Conservation (phyloP, 2,329 filamentous ascomycete genomes). For the Cladosporium sp. region DNA sequence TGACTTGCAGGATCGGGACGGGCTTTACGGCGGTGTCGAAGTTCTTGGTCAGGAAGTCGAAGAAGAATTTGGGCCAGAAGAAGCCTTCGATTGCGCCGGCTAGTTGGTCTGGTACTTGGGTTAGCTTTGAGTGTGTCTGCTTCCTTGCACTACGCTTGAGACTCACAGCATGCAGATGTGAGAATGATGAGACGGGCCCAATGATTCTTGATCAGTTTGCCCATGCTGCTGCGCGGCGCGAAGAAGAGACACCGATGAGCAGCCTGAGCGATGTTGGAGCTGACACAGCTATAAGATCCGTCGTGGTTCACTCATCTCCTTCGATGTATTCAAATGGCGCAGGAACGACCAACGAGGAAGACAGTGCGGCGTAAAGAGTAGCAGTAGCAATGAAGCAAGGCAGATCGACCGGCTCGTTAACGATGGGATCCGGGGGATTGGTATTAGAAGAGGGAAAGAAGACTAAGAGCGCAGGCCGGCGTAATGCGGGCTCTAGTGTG, state of each 20-base stretch:
- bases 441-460: slow-evolving; percentile 18
- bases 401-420: slow-evolving; percentile 18
- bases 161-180: slow-evolving; percentile 74
- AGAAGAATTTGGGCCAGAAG: slow-evolving; percentile 99
- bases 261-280: slow-evolving; percentile 10
- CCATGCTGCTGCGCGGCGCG: slow-evolving; percentile 60
- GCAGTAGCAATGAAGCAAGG: neutral
- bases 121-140: neutral
- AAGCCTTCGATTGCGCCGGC: slow-evolving; percentile 79
- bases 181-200: slow-evolving; percentile 94
- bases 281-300: slow-evolving; percentile 10
- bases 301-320: slow-evolving; percentile 6
- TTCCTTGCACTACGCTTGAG: slow-evolving; percentile 6
- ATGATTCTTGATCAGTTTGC: slow-evolving; percentile 98
- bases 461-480: slow-evolving; percentile 15
- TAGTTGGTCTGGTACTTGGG: slow-evolving; percentile 70
- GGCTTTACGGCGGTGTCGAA: slow-evolving; percentile 85
- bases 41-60: slow-evolving; percentile 91
- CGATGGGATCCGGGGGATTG: slow-evolving; percentile 8
- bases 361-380: neutral
- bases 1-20: slow-evolving; percentile 80
- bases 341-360: neutral
- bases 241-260: neutral
- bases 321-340: slow-evolving; percentile 1
- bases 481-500: slow-evolving; percentile 10